Conservation (phyloP, 257 asterid species). For the Ocimum tenuiflorum region DNA sequence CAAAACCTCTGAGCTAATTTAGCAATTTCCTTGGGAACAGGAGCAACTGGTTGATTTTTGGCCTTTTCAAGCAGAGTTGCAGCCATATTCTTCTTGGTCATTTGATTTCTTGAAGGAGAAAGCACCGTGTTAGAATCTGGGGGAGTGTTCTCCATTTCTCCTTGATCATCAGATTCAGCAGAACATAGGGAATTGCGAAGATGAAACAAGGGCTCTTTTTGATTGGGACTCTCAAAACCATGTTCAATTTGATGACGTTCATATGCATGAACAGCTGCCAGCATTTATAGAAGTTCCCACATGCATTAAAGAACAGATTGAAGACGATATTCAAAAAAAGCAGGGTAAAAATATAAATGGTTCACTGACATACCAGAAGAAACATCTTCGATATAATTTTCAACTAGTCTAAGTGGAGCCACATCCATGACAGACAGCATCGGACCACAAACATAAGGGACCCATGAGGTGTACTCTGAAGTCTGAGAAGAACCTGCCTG, state of each 20-base stretch:
- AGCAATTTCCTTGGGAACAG: conserved; percentile 83
- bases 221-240: conserved; percentile 41
- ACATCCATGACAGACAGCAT: conserved; percentile 72
- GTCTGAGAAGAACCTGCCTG: conserved; percentile 30
- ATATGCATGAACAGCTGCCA: conserved; percentile 53
- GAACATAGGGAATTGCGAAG: conserved; percentile 32
- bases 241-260: conserved; percentile 40
- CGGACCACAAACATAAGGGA: conserved; percentile 60
- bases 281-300: conserved; percentile 21
- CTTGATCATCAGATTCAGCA: conserved; percentile 44
- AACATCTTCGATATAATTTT: conserved; percentile 66
- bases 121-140: conserved; percentile 26
- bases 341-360: conserved; percentile 7
- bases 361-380: conserved; percentile 52
- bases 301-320: conserved; percentile 12
- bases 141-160: conserved; percentile 30
- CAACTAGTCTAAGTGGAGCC: conserved; percentile 77
- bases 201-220: conserved; percentile 76
- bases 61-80: conserved; percentile 80
- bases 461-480: conserved; percentile 44
- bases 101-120: conserved; percentile 32
- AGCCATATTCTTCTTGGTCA: conserved; percentile 71
- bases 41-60: conserved; percentile 62
- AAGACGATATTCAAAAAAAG: conserved; percentile 14
- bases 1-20: conserved; percentile 70